A percentile compares a stretch with the other conserved stretches of the same genome.
phyloP scores from a whole-genome alignment of 768 basidiomycete genomes.

The Mycena rosella region DNA sequence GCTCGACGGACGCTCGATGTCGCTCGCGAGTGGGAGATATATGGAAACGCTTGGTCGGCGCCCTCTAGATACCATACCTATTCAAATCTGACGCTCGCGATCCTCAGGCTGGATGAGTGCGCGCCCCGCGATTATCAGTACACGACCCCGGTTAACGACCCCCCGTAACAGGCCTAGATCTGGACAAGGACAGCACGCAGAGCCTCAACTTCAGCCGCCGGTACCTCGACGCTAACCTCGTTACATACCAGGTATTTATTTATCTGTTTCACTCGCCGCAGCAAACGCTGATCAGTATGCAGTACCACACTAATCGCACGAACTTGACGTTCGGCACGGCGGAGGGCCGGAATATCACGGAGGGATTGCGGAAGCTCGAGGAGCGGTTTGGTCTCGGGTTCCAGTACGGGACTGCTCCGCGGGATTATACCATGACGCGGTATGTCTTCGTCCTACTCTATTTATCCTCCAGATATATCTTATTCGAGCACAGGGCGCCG shows the following conservation, averaged over 20 bases:
- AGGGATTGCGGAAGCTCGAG: constrained; percentile 55
- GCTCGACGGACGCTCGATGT: constrained; percentile 80
- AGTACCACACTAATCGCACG: constrained; percentile 76
- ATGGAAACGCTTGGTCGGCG: constrained; percentile 90
- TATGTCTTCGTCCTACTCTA: constrained; percentile 37
- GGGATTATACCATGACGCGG: constrained; percentile 67
- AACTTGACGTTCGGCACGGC: constrained; percentile 71
- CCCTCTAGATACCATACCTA: background rate
- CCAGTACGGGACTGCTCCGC: constrained; percentile 67
- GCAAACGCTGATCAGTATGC: constrained; percentile 15
- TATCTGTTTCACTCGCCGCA: background rate
- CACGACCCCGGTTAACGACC: background rate
- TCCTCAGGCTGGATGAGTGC: constrained; percentile 75
- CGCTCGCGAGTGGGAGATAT: constrained; percentile 89
- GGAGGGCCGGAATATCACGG: constrained; percentile 60
- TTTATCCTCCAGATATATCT: background rate
- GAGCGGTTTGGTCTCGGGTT: constrained; percentile 61
- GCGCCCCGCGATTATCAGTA: constrained; percentile 30
- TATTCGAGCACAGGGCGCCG: constrained; percentile 47
- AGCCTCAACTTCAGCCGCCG: constrained; percentile 75
- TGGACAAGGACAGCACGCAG: constrained; percentile 44
- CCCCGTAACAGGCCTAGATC: constrained; percentile 23
- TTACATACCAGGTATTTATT: constrained; percentile 71
- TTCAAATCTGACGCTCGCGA: background rate
- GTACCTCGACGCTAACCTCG: constrained; percentile 84